Evolutionary conservation across 768 basidiomycete genomes (phyloP).

Genomic region (Russula ochroleuca): DNA sequence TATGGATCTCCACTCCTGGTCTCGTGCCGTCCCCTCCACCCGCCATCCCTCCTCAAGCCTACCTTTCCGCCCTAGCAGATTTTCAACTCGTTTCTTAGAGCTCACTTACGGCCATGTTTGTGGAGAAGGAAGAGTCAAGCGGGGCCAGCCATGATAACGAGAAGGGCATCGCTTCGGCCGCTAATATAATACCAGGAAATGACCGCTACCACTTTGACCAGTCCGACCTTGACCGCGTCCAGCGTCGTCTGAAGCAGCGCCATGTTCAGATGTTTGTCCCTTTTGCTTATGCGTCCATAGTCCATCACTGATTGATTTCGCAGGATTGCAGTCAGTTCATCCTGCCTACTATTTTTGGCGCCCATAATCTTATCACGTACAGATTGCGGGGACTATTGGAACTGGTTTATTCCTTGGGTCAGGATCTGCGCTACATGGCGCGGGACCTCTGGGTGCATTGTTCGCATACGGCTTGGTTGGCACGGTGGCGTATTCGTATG

Average conservation of each 20-base stretch:
- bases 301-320: neutral
- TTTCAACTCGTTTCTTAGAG: neutral
- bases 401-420: constrained; percentile 73
- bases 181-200: constrained; percentile 30
- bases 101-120: constrained; percentile 6
- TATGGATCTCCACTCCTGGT: neutral
- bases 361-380: neutral
- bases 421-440: constrained; percentile 52
- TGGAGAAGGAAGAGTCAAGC: neutral
- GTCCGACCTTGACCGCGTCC: constrained; percentile 65
- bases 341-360: neutral
- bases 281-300: neutral
- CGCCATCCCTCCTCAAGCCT: neutral
- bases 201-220: constrained; percentile 46
- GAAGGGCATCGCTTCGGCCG: constrained; percentile 26
- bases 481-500: constrained; percentile 60
- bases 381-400: constrained; percentile 74
- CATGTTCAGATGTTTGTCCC: constrained; percentile 69
- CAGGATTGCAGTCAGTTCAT: constrained; percentile 57
- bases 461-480: constrained; percentile 62
- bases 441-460: constrained; percentile 67
- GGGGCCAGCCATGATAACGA: neutral
- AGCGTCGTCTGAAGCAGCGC: constrained; percentile 67
- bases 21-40: neutral
- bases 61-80: neutral